Evolutionary conservation across 148 eudicot species (phyloP).

Genomic region (Vaccinium macrocarpon): DNA sequence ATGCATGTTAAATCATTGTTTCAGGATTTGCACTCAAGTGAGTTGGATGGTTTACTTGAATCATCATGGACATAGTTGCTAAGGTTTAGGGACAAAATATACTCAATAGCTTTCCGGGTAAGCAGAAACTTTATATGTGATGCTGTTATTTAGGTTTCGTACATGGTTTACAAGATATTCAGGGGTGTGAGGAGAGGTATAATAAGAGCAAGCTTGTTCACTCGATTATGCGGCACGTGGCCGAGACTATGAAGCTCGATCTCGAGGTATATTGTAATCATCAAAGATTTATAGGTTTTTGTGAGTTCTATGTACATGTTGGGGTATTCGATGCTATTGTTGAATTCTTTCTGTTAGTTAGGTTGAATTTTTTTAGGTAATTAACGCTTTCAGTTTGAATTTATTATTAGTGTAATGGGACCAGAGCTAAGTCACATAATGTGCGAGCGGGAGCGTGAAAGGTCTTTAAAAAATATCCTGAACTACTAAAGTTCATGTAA

Average conservation of each 20-base stretch:
- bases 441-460: too few species aligned
- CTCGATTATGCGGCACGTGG: constrained; percentile 96
- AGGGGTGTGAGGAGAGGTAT: constrained; percentile 81
- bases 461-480: too few species aligned
- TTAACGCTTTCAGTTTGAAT: not conserved
- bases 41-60: too few species aligned
- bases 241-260: constrained; percentile 68
- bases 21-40: too few species aligned
- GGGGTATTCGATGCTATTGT: not conserved
- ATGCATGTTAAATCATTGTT: too few species aligned
- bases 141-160: too few species aligned
- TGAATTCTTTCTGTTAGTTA: not conserved
- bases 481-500: too few species aligned
- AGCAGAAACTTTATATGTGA: too few species aligned
- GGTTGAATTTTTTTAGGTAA: not conserved
- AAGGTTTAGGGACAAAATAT: too few species aligned
- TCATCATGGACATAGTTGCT: too few species aligned
- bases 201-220: constrained; percentile 98
- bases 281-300: not conserved
- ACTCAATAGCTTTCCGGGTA: too few species aligned
- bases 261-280: constrained; percentile 51
- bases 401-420: not conserved
- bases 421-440: not conserved
- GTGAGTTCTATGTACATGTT: not conserved
- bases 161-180: constrained; percentile 42